Evolutionary conservation across 2,329 filamentous ascomycete species (phyloP).

Genomic region (Botrytis sinoallii): DNA sequence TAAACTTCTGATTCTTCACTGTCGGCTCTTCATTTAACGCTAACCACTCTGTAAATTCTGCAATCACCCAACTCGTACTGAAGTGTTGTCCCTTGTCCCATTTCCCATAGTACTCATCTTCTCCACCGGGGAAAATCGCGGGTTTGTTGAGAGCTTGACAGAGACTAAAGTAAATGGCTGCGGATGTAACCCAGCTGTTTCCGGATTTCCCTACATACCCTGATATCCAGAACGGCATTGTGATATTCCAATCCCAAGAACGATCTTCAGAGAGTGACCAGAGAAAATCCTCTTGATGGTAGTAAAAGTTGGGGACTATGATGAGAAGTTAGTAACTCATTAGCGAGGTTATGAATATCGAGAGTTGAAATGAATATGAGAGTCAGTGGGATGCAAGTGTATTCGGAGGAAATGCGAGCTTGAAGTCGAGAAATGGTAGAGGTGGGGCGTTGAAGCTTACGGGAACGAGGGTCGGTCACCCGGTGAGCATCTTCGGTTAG

Average conservation of each 20-base stretch:
- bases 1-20: conserved; percentile 9
- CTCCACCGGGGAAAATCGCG: neutral
- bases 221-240: conserved; percentile 15
- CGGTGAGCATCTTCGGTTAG: conserved; percentile 1
- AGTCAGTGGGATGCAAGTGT: too few relatives aligned
- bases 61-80: neutral
- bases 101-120: neutral
- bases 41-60: conserved; percentile 1
- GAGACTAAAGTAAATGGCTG: conserved; percentile 10
- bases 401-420: neutral
- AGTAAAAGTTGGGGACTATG: conserved; percentile 12
- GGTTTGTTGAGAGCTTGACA: neutral
- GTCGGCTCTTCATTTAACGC: neutral
- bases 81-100: conserved; percentile 3
- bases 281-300: conserved; percentile 11
- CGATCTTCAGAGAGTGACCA: neutral
- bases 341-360: neutral
- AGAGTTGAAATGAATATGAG: neutral
- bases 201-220: neutral
- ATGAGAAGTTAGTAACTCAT: neutral
- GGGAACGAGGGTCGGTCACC: neutral
- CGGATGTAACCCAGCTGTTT: neutral
- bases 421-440: neutral
- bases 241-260: conserved; percentile 12
- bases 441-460: neutral